These are phyloP conservation scores for Xanthoconium purpureum DNA, from an alignment of 768 basidiomycete genomes.

Conservation along the genomic window DNA sequence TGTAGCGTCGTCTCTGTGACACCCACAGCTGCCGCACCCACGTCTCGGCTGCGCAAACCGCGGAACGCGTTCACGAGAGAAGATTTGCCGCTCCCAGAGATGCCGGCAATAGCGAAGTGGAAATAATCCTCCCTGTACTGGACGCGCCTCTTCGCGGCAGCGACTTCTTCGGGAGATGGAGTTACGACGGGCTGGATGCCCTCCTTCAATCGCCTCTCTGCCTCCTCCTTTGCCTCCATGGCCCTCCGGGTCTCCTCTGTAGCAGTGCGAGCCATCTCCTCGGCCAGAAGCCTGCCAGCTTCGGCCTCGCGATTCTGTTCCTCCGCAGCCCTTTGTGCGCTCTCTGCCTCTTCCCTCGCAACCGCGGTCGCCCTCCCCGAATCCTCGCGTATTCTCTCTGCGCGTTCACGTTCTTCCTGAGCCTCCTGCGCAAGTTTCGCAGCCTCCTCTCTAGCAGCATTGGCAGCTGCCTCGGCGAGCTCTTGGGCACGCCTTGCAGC, in stretches of 20 bases:
- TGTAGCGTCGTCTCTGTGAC: not conserved
- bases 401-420: not conserved
- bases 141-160: not conserved
- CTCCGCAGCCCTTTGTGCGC: not conserved
- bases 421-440: not conserved
- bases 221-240: not conserved
- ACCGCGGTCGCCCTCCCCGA: not conserved
- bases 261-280: not conserved
- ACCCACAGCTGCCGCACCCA: not conserved
- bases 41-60: not conserved
- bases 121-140: not conserved
- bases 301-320: not conserved
- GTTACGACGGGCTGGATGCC: not conserved
- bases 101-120: not conserved
- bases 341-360: not conserved
- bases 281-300: not conserved
- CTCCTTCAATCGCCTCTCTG: not conserved
- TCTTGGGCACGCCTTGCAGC: not conserved
- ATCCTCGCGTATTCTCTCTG: not conserved
- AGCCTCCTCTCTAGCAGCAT: not conserved
- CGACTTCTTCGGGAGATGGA: not conserved
- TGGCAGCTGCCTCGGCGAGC: not conserved
- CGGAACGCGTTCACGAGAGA: not conserved
- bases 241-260: not conserved
- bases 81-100: not conserved